phyloP scores from a whole-genome alignment of 1,284 basidiomycete species.

The Cryptococcus deneoformans region DNA sequence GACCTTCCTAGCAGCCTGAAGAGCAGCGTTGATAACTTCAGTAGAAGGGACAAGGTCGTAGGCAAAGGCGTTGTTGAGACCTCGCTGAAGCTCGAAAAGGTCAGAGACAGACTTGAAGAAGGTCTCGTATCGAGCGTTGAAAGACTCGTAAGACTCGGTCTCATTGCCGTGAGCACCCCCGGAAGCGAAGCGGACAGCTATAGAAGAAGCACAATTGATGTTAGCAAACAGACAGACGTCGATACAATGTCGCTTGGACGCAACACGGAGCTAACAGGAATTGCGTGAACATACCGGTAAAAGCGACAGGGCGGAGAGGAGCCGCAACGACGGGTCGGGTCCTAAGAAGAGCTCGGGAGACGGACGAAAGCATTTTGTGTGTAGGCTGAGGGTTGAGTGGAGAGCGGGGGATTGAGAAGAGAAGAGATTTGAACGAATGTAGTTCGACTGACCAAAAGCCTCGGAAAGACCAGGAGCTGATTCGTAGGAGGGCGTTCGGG shows the following conservation, averaged over 20 bases:
- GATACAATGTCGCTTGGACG: background rate
- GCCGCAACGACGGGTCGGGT: conserved; percentile 26
- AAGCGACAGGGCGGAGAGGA: conserved; percentile 28
- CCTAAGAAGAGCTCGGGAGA: conserved; percentile 35
- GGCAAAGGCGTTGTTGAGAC: conserved; percentile 98
- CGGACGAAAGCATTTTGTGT: conserved; percentile 25
- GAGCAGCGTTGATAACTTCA: conserved; percentile 82
- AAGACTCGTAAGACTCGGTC: conserved; percentile 90
- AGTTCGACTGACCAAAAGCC: background rate
- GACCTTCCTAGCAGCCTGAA: conserved; percentile 84
- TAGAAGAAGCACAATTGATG: background rate
- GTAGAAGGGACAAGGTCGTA: conserved; percentile 96
- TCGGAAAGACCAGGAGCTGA: conserved; percentile 4
- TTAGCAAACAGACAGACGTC: background rate
- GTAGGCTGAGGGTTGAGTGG: conserved; percentile 12
- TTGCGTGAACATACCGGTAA: conserved; percentile 31
- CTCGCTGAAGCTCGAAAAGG: conserved; percentile 95
- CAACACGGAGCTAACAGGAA: background rate
- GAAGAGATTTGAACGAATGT: background rate
- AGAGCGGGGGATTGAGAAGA: background rate
- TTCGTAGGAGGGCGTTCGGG: background rate
- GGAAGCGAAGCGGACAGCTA: background rate
- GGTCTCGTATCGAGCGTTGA: conserved; percentile 87
- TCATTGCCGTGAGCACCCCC: conserved; percentile 55
- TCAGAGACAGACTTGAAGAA: conserved; percentile 94